phyloP scores from a whole-genome alignment of 2,329 filamentous ascomycete species.

The Trichoderma cornu-damae region DNA sequence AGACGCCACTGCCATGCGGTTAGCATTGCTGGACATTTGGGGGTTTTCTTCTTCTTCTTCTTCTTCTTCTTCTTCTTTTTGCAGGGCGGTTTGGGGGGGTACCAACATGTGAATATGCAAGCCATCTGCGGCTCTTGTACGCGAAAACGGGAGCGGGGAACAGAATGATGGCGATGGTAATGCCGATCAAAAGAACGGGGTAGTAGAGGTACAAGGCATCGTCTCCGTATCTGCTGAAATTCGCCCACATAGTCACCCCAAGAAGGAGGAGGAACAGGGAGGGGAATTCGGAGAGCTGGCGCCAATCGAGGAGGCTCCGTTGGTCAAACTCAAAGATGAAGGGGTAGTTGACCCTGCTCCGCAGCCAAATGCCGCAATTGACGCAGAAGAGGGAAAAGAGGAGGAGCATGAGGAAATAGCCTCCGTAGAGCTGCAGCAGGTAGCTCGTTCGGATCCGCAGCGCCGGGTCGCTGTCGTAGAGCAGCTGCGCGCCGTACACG shows the following conservation, averaged over 20 bases:
- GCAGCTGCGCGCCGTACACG: conserved; percentile 53
- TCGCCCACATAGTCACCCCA: conserved; percentile 81
- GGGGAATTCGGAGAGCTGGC: conserved; percentile 79
- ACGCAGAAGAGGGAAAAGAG: conserved; percentile 81
- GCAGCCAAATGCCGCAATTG: conserved; percentile 76
- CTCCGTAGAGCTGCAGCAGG: conserved; percentile 83
- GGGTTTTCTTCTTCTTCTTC: too few species aligned
- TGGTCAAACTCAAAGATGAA: conserved; percentile 97
- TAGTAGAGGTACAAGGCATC: conserved; percentile 76
- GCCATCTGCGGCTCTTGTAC: conserved; percentile 74
- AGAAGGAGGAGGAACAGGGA: conserved; percentile 74
- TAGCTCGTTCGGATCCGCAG: conserved; percentile 56
- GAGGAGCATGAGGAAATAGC: conserved; percentile 80
- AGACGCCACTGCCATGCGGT: conserved; percentile 65
- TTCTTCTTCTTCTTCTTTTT: too few species aligned
- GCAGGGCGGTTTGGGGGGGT: too few species aligned
- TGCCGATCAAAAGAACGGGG: conserved; percentile 69
- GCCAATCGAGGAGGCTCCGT: conserved; percentile 81
- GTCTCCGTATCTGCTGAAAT: conserved; percentile 67
- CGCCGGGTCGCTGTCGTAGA: conserved; percentile 44
- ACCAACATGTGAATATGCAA: conserved; percentile 75
- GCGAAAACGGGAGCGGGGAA: conserved; percentile 71
- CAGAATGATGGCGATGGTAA: conserved; percentile 66
- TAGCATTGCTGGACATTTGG: too few species aligned
- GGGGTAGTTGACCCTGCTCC: conserved; percentile 85